Evolutionary conservation across 208 protist species (phyloP).

Genomic region (Trypanosoma cruzi): DNA sequence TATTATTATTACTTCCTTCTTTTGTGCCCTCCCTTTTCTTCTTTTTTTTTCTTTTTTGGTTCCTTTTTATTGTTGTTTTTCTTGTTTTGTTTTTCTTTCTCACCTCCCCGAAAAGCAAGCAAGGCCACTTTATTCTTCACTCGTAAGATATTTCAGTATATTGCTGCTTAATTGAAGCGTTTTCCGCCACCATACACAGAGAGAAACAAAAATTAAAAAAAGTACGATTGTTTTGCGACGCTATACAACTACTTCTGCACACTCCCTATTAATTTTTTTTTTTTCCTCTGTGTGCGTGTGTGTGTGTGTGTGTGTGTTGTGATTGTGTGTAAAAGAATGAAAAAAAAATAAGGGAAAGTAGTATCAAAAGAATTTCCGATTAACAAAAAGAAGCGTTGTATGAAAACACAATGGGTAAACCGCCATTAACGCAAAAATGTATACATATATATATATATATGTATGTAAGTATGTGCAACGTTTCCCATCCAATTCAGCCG

Average conservation of each 20-base stretch:
- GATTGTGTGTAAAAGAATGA: background rate
- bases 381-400: too few species aligned
- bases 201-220: background rate
- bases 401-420: background rate
- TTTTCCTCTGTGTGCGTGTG: too few species aligned
- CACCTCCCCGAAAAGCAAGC: too few species aligned
- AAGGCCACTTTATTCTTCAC: too few species aligned
- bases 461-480: background rate
- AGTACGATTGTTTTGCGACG: background rate
- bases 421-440: background rate
- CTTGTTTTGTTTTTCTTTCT: too few species aligned
- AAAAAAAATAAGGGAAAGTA: too few species aligned
- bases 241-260: background rate
- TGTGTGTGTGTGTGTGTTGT: background rate
- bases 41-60: too few species aligned
- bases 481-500: background rate
- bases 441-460: too few species aligned
- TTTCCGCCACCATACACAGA: background rate
- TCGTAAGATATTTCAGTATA: too few species aligned
- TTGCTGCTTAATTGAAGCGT: too few species aligned
- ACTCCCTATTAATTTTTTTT: background rate
- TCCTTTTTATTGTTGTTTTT: too few species aligned
- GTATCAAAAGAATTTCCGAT: too few species aligned
- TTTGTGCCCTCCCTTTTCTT: background rate
- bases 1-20: background rate